Evolutionary conservation across 2,329 filamentous ascomycete species (phyloP), one percentile per base, ranked within the genome.

Genomic region (Herpotrichia juniperi): DNA sequence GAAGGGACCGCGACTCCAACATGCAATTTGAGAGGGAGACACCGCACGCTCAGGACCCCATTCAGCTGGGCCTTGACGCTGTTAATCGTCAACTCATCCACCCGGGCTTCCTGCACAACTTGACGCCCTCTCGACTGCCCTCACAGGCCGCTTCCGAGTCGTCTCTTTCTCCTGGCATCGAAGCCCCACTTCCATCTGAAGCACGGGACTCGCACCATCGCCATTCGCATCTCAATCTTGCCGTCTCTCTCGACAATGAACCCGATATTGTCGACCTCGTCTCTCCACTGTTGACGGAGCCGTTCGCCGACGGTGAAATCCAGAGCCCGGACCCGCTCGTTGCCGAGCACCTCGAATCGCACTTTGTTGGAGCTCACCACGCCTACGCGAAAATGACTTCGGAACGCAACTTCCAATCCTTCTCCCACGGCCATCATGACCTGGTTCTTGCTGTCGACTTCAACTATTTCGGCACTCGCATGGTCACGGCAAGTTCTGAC

Each of bases 381-480:
- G 66, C 66, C 30, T 73, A 66, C 51, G 59, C 60, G 19, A 64
- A 62, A 12, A 74, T 74, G 72, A 67, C 68, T n/a, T 54, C 69
- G 42, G 66, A 68, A 28, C 68, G 64, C 59, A 65, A 63, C 61
- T 79, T 80, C 53, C 74, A 78, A 56, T 85, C 89, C 62, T 83
- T 91, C 64, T 83, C 87, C 54, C 87, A 91, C 71, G 87, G 87
- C 62, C 89, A 93, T 74, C 84, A 86, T 66, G 90, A 96, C 71
- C 82, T 94, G 39, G 89, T 96, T 46, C 87, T 93, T 59, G 88
- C 91, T 49, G 87, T 93, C 55, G 88, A 91, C 61, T 96, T 96
- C 82, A 97, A 97, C 74, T 87, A 87, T 61, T 96, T 96, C 73
- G 93, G 93, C 63, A 93, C 91, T 65, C 90, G 93, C 62, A 93